phyloP scores from a whole-genome alignment of 441 rosid species.

The Populus hybrid region DNA sequence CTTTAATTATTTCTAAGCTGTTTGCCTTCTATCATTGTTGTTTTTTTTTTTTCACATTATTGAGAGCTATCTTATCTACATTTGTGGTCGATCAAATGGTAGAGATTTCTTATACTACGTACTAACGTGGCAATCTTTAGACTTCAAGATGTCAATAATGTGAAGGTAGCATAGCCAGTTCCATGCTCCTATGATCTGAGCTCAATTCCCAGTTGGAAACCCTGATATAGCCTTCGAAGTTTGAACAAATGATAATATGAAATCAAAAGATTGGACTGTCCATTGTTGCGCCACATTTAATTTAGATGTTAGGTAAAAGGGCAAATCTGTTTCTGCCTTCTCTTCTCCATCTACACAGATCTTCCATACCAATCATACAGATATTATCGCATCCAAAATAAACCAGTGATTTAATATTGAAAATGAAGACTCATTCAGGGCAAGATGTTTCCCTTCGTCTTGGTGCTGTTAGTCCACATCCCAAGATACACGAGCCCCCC shows the following conservation, averaged over 20 bases:
- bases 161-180: neutral
- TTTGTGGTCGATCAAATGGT: neutral
- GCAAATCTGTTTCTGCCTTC: constrained; percentile 5
- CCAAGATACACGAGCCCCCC: neutral
- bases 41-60: neutral
- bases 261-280: constrained; percentile 17
- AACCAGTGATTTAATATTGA: neutral
- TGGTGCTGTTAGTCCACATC: neutral
- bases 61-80: neutral
- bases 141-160: neutral
- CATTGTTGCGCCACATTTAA: constrained; percentile 9
- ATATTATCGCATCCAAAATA: neutral
- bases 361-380: neutral
- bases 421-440: neutral
- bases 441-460: neutral
- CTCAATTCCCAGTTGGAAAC: neutral
- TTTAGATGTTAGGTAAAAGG: constrained; percentile 32
- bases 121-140: neutral
- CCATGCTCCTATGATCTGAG: too few species aligned
- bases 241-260: constrained; percentile 3
- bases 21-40: neutral
- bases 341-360: neutral
- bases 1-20: constrained; percentile 9
- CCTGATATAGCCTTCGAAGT: neutral
- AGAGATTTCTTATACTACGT: neutral